These are phyloP conservation scores for Alternaria angustiovoidea DNA, from an alignment of 2,329 filamentous ascomycete genomes.

Conservation along the genomic window DNA sequence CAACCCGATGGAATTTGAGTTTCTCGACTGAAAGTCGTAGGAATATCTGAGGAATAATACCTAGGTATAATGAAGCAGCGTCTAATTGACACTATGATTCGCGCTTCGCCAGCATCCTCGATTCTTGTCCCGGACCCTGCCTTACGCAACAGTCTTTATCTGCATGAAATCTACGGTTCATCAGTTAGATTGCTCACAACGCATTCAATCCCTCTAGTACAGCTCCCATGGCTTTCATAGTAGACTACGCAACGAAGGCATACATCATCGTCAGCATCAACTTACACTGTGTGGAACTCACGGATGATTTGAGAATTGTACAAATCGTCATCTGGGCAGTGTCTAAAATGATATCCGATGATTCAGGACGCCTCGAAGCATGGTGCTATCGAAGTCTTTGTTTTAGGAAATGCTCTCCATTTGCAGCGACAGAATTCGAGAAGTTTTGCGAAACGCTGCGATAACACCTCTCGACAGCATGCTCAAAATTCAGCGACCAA, in stretches of 20 bases:
- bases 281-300: background rate
- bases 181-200: background rate
- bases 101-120: background rate
- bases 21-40: background rate
- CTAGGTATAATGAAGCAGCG: background rate
- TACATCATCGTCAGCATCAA: slow-evolving; percentile 1
- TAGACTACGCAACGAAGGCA: slow-evolving; percentile 9
- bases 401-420: too few relatives aligned
- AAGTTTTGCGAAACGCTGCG: too few relatives aligned
- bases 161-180: background rate
- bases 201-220: background rate
- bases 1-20: background rate
- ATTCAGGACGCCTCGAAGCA: too few relatives aligned
- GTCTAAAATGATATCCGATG: too few relatives aligned
- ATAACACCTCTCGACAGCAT: too few relatives aligned
- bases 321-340: too few relatives aligned
- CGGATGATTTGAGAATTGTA: background rate
- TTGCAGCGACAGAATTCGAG: too few relatives aligned
- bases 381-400: too few relatives aligned
- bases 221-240: slow-evolving; percentile 5
- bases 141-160: background rate
- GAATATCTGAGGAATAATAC: background rate
- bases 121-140: background rate
- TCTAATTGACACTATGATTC: background rate
- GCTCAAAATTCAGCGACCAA: too few relatives aligned